Conservation (phyloP, 2,329 filamentous ascomycete genomes). For the Penicillium verrucosum region DNA sequence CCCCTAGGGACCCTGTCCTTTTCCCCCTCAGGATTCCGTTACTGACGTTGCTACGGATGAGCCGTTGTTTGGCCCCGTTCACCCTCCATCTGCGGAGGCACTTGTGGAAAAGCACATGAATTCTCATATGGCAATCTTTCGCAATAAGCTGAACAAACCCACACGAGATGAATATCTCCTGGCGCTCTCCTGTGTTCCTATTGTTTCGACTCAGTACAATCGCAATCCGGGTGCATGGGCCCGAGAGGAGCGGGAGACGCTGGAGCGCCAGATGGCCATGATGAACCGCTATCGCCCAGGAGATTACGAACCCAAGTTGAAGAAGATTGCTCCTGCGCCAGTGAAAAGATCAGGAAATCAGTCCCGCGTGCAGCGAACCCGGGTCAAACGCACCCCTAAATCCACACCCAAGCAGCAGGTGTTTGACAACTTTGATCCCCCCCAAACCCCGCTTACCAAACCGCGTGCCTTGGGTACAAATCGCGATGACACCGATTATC, state of each 20-base stretch:
- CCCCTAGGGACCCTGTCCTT: slow-evolving; percentile 41
- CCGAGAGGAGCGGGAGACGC: slow-evolving; percentile 40
- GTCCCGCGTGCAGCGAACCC: slow-evolving; percentile 30
- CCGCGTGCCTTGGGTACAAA: slow-evolving; percentile 54
- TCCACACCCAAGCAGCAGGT: slow-evolving; percentile 41
- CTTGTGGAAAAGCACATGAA: slow-evolving; percentile 44
- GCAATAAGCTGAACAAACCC: slow-evolving; percentile 42
- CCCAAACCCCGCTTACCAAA: slow-evolving; percentile 38
- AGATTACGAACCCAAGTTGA: slow-evolving; percentile 32
- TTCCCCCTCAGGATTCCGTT: slow-evolving; percentile 40
- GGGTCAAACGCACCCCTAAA: slow-evolving; percentile 41
- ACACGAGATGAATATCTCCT: slow-evolving; percentile 45
- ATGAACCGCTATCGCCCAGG: slow-evolving; percentile 39
- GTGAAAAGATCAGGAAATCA: slow-evolving; percentile 28
- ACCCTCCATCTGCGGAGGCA: slow-evolving; percentile 34
- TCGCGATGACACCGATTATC: slow-evolving; percentile 79
- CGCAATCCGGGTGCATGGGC: slow-evolving; percentile 45
- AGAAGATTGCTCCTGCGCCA: slow-evolving; percentile 43
- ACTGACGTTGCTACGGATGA: slow-evolving; percentile 37
- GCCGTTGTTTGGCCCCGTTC: slow-evolving; percentile 41
- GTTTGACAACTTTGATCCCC: slow-evolving; percentile 38
- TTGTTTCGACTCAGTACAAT: slow-evolving; percentile 44
- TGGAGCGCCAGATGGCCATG: slow-evolving; percentile 41
- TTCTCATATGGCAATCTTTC: slow-evolving; percentile 42
- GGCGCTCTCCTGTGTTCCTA: slow-evolving; percentile 44